These are phyloP conservation scores for Cyclanthera cordifolia DNA, from an alignment of 306 rosid genomes.

Conservation along the genomic window DNA sequence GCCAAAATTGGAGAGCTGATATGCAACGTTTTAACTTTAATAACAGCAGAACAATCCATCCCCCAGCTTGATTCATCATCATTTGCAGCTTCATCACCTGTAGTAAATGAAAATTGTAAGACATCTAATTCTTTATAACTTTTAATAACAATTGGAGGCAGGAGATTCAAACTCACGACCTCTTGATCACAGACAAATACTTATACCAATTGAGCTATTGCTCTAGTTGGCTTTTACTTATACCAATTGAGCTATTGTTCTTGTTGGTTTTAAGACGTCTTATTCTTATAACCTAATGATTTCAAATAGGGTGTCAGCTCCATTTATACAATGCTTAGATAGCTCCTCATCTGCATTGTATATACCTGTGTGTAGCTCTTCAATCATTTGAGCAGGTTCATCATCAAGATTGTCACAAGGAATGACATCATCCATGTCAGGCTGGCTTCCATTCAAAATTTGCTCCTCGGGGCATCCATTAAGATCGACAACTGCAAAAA, in stretches of 20 bases:
- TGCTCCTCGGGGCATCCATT: slow-evolving; percentile 62
- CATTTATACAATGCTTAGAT: too few relatives aligned
- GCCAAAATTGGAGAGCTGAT: slow-evolving; percentile 98
- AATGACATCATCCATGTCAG: slow-evolving; percentile 65
- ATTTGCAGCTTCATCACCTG: slow-evolving; percentile 79
- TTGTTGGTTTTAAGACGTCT: too few relatives aligned
- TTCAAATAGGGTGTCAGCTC: background rate
- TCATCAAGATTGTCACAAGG: slow-evolving; percentile 62
- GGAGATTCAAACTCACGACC: too few relatives aligned
- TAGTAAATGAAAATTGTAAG: slow-evolving; percentile 1
- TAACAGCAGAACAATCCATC: slow-evolving; percentile 59
- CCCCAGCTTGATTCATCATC: slow-evolving; percentile 68
- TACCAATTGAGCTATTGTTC: too few relatives aligned
- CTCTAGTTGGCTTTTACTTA: too few relatives aligned
- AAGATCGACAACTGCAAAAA: slow-evolving; percentile 42
- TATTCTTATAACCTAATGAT: background rate
- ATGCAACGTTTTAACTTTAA: slow-evolving; percentile 68
- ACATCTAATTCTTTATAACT: background rate
- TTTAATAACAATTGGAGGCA: too few relatives aligned
- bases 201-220: too few relatives aligned
- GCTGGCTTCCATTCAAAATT: slow-evolving; percentile 55
- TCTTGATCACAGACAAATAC: too few relatives aligned
- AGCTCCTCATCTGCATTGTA: background rate
- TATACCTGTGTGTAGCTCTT: slow-evolving; percentile 70
- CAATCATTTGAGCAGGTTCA: slow-evolving; percentile 71